These are phyloP conservation scores for Penicillium riverlandense DNA, from an alignment of 495 filamentous ascomycete species.

Conservation along the genomic window DNA sequence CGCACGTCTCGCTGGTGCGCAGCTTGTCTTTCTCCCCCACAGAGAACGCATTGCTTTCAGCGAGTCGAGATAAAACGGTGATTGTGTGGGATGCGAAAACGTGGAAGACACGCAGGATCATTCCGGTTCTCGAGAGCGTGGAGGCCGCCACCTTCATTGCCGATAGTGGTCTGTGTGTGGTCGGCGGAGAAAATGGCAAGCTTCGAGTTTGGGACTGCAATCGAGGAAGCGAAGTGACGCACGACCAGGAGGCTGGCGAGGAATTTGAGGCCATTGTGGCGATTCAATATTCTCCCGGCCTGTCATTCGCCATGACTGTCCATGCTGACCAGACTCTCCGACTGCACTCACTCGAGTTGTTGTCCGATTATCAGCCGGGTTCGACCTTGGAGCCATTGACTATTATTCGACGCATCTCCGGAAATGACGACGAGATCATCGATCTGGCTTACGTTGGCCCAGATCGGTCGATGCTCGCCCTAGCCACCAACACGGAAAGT, in stretches of 20 bases:
- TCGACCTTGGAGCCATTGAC: conserved; percentile 40
- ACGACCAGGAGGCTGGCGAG: conserved; percentile 53
- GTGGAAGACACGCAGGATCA: conserved; percentile 78
- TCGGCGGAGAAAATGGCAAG: conserved; percentile 78
- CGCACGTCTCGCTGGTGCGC: conserved; percentile 88
- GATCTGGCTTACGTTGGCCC: conserved; percentile 79
- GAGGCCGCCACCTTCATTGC: conserved; percentile 77
- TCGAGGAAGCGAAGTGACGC: conserved; percentile 69
- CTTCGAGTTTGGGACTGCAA: conserved; percentile 76
- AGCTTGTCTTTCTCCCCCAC: conserved; percentile 69
- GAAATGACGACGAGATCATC: conserved; percentile 95
- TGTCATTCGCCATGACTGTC: conserved; percentile 70
- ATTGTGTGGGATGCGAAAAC: conserved; percentile 81
- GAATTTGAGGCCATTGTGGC: conserved; percentile 75
- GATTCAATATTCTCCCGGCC: conserved; percentile 52
- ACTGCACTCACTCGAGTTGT: conserved; percentile 53
- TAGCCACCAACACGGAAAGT: conserved; percentile 93
- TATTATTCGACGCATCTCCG: conserved; percentile 69
- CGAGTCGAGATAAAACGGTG: conserved; percentile 88
- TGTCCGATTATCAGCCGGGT: conserved; percentile 29
- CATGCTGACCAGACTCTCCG: conserved; percentile 82
- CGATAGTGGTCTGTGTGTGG: conserved; percentile 62
- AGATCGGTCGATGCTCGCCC: conserved; percentile 71
- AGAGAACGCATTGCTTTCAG: conserved; percentile 73
- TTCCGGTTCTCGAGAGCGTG: conserved; percentile 77